Conservation (phyloP, 1,139 yeast species). For the Scheffersomyces illinoinensis region DNA sequence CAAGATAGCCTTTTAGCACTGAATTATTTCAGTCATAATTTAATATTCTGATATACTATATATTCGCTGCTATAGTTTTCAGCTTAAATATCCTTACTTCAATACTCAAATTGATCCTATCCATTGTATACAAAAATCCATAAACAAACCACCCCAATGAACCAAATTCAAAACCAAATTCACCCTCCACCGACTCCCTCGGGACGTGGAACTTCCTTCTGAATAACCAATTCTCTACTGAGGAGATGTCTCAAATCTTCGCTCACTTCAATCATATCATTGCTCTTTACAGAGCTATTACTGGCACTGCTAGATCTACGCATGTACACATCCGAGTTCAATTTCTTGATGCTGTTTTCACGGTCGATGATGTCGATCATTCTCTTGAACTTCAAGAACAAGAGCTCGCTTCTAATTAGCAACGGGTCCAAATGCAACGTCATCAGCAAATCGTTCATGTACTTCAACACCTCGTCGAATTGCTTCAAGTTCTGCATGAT, state of each 20-base stretch:
- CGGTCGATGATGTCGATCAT: constrained; percentile 78
- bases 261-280: constrained; percentile 24
- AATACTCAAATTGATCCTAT: neutral
- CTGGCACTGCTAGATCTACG: constrained; percentile 3
- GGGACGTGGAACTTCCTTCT: constrained; percentile 60
- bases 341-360: constrained; percentile 34
- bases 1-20: too few relatives aligned
- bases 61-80: neutral
- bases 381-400: constrained; percentile 76
- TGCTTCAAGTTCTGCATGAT: constrained; percentile 70
- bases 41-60: too few relatives aligned
- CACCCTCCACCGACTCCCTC: constrained; percentile 51
- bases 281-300: neutral
- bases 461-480: constrained; percentile 90
- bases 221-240: constrained; percentile 59
- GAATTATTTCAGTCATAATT: too few relatives aligned
- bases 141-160: neutral
- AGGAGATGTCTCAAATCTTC: constrained; percentile 61
- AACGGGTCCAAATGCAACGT: constrained; percentile 72
- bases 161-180: constrained; percentile 1
- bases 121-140: neutral
- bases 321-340: constrained; percentile 14
- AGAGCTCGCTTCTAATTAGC: constrained; percentile 75
- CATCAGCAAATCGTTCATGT: constrained; percentile 86
- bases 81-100: neutral